These are phyloP conservation scores for Alternaria conjuncta DNA, from an alignment of 2,329 filamentous ascomycete species.

Conservation along the genomic window DNA sequence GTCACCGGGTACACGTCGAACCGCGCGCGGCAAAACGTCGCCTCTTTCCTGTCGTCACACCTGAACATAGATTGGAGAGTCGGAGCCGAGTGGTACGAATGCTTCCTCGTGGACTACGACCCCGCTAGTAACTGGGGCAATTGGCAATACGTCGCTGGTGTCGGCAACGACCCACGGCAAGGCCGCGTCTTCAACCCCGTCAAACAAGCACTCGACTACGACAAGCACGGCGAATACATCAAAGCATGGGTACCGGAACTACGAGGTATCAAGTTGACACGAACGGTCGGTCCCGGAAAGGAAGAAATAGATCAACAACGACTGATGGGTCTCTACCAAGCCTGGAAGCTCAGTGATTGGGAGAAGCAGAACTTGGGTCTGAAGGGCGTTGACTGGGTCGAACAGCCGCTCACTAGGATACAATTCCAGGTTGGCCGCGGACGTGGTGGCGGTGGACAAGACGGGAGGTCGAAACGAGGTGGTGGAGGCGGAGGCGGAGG, in stretches of 20 bases:
- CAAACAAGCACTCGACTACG: constrained; percentile 81
- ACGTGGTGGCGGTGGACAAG: constrained; percentile 17
- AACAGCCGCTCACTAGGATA: constrained; percentile 59
- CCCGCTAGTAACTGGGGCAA: constrained; percentile 79
- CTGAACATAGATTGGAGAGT: constrained; percentile 79
- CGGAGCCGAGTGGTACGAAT: constrained; percentile 84
- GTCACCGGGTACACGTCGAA: constrained; percentile 82
- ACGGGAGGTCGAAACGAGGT: constrained; percentile 16
- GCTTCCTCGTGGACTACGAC: constrained; percentile 76
- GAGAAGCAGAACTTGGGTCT: constrained; percentile 65
- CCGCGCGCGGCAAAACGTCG: constrained; percentile 77
- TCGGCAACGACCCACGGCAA: constrained; percentile 78
- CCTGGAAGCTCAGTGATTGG: constrained; percentile 67
- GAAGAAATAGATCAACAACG: constrained; percentile 47
- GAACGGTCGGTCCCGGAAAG: constrained; percentile 20
- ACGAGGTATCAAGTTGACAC: constrained; percentile 53
- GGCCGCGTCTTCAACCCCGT: constrained; percentile 81
- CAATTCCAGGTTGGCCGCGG: constrained; percentile 47
- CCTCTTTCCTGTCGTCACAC: constrained; percentile 75
- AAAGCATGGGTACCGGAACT: constrained; percentile 77
- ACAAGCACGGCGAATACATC: constrained; percentile 72
- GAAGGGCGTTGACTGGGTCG: constrained; percentile 67
- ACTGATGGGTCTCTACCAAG: constrained; percentile 70
- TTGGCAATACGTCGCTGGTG: constrained; percentile 82
- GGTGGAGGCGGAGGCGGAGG: constrained; percentile 7